Base-by-base conservation (phyloP, 441 rosid species). In the Mallotus repandus region DNA sequence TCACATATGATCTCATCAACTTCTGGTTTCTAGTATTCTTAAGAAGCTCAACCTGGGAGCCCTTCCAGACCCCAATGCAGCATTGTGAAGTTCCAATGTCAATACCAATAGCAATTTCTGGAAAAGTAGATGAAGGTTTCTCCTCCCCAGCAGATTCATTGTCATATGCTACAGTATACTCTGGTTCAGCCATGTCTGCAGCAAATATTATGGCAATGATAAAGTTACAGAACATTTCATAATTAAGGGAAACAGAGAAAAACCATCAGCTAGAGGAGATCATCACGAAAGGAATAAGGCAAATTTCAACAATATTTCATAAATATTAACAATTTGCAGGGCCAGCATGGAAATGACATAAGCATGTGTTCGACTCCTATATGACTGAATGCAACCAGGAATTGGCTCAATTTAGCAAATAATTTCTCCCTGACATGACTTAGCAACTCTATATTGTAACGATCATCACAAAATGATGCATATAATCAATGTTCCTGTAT, bases 31-130 rank as follows among this genome's bases (percentile, higher is more conserved):
- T 82, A 21, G 85, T 82, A 72, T 94, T 91, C 77, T 86, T 83
- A 48, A 94, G 84, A 59, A 94, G 86, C 83, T 94, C 89, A 10
- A 92, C 91, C 80, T 89, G 83, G 62, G 94, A 87, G 46, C 97
- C 97, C 68, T 89, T 91, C 97, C 97, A 94, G 65, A 88, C 79
- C 1, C 96, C 97, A 45, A 89, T 79, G 63, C 97, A 89, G 81
- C 97, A 94, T 29, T 89, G 93, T 4, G 94, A 94, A 66, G 99
- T 92, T 59, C 97, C 97, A 43, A 94, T 84, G 81, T 94, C 97
- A 22, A 94, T 82, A 67, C 97, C 99, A 69, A 94, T 84, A 0
- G 97, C 97, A 65, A 84, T 80, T 70, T 94, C 96, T 2, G 95
- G 92, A 75, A 86, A 76, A 57, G 87, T 72, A 3, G 88, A 72